phyloP scores from a whole-genome alignment of 2,329 filamentous ascomycete genomes.

The Annulohypoxylon truncatum region DNA sequence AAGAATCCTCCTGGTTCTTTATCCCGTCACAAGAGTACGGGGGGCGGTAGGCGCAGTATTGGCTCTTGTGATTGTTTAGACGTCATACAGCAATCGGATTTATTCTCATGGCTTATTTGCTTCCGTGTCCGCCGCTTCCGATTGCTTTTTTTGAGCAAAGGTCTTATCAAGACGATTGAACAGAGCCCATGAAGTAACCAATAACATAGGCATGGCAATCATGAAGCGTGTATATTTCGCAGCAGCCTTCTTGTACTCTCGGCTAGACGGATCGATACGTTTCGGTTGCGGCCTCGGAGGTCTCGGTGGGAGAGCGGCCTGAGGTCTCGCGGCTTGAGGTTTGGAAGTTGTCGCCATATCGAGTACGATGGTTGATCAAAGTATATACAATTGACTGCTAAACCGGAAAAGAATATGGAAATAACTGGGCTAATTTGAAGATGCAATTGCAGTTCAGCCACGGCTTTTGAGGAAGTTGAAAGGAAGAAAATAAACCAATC shows the following conservation, averaged over 20 bases:
- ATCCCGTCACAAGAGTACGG: not conserved
- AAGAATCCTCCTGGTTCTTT: not conserved
- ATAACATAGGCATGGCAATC: slow-evolving; percentile 64
- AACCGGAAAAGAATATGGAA: not conserved
- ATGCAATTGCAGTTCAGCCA: not conserved
- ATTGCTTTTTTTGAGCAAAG: not conserved
- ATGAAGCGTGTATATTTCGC: slow-evolving; percentile 61
- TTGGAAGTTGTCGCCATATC: slow-evolving; percentile 21
- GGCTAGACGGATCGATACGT: slow-evolving; percentile 50
- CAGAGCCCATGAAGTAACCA: slow-evolving; percentile 67
- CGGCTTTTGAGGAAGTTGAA: not conserved
- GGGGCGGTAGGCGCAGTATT: not conserved
- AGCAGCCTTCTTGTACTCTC: slow-evolving; percentile 54
- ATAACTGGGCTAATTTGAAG: not conserved
- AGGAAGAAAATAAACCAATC: slow-evolving; percentile 5
- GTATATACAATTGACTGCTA: no score
- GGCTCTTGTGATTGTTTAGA: not conserved
- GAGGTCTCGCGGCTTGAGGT: not conserved
- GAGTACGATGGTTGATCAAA: no score
- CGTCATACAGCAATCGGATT: not conserved
- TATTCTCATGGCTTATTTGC: slow-evolving; percentile 16
- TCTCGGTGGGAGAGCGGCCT: slow-evolving; percentile 3
- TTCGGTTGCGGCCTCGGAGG: slow-evolving; percentile 22
- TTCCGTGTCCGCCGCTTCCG: not conserved
- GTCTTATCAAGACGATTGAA: slow-evolving; percentile 55